Percentiles rank a stretch among this genome's conserved stretches.
Evolutionary conservation across 2,329 filamentous ascomycete species (phyloP).

Genomic region (Colletotrichum siamense): DNA sequence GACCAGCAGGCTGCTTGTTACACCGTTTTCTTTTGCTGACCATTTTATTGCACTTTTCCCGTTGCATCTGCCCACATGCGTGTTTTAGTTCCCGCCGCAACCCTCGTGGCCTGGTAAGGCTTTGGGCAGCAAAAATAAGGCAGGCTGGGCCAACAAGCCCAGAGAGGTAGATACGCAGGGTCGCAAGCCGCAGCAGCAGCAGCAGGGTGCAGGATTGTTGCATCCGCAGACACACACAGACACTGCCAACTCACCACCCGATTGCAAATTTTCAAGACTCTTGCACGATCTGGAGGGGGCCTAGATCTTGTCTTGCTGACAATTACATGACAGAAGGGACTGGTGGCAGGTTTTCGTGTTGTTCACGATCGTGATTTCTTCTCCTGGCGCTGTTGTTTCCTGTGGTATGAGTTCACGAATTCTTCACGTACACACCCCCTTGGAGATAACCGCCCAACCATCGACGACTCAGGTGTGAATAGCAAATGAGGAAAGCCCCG

Average conservation of each 20-base stretch:
- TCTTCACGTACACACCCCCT: not conserved
- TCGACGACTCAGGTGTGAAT: not conserved
- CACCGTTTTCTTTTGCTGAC: not conserved
- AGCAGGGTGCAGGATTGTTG: not conserved
- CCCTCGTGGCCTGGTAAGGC: not conserved
- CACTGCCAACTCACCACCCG: not conserved
- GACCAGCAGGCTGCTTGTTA: no score
- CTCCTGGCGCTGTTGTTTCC: not conserved
- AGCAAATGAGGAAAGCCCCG: not conserved
- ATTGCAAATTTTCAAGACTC: not conserved
- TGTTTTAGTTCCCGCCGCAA: not conserved
- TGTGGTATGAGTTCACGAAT: not conserved
- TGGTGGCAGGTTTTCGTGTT: not conserved
- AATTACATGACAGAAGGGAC: not conserved
- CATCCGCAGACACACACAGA: not conserved
- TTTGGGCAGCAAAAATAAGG: not conserved
- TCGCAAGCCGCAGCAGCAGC: not conserved
- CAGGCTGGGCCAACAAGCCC: not conserved
- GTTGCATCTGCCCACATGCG: not conserved
- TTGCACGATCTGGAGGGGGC: not conserved
- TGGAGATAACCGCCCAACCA: not conserved
- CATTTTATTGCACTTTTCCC: not conserved
- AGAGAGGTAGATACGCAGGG: not conserved
- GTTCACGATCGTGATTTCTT: not conserved
- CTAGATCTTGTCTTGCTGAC: not conserved